Base-by-base conservation (phyloP, 2,329 filamentous ascomycete species). In the Pseudocercospora cruenta region DNA sequence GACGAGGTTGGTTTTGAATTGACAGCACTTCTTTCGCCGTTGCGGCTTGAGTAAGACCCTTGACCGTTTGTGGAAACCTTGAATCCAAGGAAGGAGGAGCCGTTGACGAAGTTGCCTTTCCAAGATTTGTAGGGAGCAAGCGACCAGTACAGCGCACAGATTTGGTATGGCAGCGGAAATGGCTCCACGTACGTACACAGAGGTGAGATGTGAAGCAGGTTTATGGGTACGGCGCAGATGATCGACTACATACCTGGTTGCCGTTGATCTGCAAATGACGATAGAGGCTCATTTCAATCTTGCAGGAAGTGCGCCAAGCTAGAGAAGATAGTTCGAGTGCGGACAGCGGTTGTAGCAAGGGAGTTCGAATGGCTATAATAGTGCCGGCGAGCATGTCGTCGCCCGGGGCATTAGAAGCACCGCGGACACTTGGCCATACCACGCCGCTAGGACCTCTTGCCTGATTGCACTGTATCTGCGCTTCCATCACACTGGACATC, bases 251-350 rank as follows among this genome's bases (percentile, higher is more conserved):
- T 58, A 58, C 54, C 54, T 39, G 28, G 16, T 58, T 39, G 26
- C 26, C 28, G 26, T 58, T 39, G 55, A 39, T 58, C 55, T 58
- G 33, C 55, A 43, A 51, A 58, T 58, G 31, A 58, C 55, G 55
- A 58, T 58, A 43, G 55, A 36, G 55, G 31, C 55, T 58, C 55
- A 58, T 58, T 58, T 58, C 55, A 58, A 22, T 58, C 55, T 43
- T 58, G 55, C 55, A 24, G 31, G 2, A 19, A 36, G 54, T 39
- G 54, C 54, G 54, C 54, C 31, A 58, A n/a, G 55, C 55, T 22
- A 22, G 8, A 14, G 14, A 26, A 58, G 55, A 58, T 58, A 39
- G 31, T 22, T 43, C 31, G 22, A 33, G 45, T 10, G 28, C 54
- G 54, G n/a, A 54, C 54, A 39, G 54, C 12, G 55, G 55, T 58